Evolutionary conservation across 2,329 filamentous ascomycete species (phyloP), one percentile per base, ranked within the genome.

Genomic region (Fusarium sp.): DNA sequence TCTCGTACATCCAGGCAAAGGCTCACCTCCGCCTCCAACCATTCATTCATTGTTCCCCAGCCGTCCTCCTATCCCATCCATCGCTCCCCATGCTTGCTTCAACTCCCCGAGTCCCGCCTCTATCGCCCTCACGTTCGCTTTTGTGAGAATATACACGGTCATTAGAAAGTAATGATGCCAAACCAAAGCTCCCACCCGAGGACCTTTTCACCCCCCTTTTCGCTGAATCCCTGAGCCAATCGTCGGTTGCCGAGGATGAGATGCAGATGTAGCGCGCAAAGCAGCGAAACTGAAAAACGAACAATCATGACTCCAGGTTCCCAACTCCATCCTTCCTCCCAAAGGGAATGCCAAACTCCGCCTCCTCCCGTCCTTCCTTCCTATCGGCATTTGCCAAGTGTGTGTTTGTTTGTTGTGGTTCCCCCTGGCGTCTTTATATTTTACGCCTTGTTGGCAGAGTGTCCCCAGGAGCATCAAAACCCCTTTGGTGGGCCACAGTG

Each of bases 291-390:
- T 77, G 72, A 78, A 78, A 79, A 79, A 76, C 69, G 75, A 79
- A 78, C 79, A 78, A 78, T 79, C 76, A 77, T 78, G 78, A 81
- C 79, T 76, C 79, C 77, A 76, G 75, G 64, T 75, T 78, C 78
- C 79, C 74, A 79, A 81, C 77, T 78, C 79, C 77, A 74, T 78
- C 76, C 70, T 67, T 77, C 76, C 75, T 75, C 72, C 71, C 67
- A 77, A 79, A 76, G 75, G 76, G 74, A 76, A 78, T 78, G 75
- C 74, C 77, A 73, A 74, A 79, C 74, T 76, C 76, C 75, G 67
- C 74, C 69, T 71, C 76, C 70, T 64, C 74, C 70, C 65, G 24
- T 59, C 69, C 65, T 65, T 61, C 69, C 65, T 65, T 61, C 50
- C 64, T 31, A 45, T 39, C 54, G 31, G 45, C 68, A 61, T 67